Base-by-base conservation (phyloP, 495 filamentous ascomycete species). In the Viridothelium virens region DNA sequence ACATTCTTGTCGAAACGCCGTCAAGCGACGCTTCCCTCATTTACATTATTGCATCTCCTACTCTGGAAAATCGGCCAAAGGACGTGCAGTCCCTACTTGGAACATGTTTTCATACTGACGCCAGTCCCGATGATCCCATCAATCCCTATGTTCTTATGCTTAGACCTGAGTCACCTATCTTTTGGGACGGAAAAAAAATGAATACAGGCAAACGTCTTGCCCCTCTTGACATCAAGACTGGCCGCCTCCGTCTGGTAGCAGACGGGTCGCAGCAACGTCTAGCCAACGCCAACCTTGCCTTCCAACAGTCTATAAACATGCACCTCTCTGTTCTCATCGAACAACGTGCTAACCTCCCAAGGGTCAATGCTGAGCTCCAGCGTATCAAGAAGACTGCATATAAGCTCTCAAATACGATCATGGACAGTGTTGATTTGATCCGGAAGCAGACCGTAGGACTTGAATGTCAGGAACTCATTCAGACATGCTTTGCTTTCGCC, bases 401-500 rank as follows among this genome's bases (percentile, higher is more conserved):
- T 81, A 95, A 94, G 76, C 80, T 98, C 41, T 96, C 91, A n/a
- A 96, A 96, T 78, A 89, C 92, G 11, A 97, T 97, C 75, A 97
- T 98, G 95, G 93, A 97, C 73, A 96, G 92, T 72, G 94, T 98
- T 64, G 91, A 93, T 70, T 88, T 89, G 63, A 93, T 97, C 67
- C 83, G 92, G 63, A 83, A 87, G 66, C 93, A 97, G 76, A 91
- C 91, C 25, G 82, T 83, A 66, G 89, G 86, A 1, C 82, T 96
- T 56, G 90, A 95, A 65, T 97, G 93, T 72, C 92, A 96, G 67
- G 94, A 98, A 70, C 82, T 98, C 36, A 91, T 98, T 68, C 94
- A 98, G 73, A 96, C 92, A n/a, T 98, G 93, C 77, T 98, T 97
- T 75, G 91, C 94, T 50, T 98, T 97, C 70, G 94, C 94, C 47